phyloP scores from a whole-genome alignment of 2,329 filamentous ascomycete species.

The Bipolaris victoriae region DNA sequence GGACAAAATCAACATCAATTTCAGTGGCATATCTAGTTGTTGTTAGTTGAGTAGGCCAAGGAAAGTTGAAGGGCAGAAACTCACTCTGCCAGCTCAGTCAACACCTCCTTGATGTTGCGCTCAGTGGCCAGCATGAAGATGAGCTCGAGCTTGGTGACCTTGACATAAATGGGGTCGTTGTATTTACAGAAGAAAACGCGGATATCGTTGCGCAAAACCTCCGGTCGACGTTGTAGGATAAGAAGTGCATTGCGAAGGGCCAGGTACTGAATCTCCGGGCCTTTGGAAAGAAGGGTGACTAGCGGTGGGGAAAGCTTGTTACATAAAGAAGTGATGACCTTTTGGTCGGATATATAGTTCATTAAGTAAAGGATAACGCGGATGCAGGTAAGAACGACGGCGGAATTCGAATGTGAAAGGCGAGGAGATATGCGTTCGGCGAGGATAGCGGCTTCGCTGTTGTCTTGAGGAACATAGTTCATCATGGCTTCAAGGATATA shows the following conservation, averaged over 20 bases:
- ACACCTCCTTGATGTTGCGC: conserved; percentile 91
- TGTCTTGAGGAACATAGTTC: conserved; percentile 95
- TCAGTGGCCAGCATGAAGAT: conserved; percentile 99
- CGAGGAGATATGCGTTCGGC: conserved; percentile 95
- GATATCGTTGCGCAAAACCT: conserved; percentile 94
- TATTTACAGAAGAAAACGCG: conserved; percentile 99
- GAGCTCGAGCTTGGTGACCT: conserved; percentile 96
- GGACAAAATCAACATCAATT: conserved; percentile 98
- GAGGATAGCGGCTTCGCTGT: conserved; percentile 82
- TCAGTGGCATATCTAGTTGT: conserved; percentile 78
- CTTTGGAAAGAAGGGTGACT: conserved; percentile 93
- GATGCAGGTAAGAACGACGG: conserved; percentile 94
- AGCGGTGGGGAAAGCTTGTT: conserved; percentile 93
- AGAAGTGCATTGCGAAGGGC: conserved; percentile 91
- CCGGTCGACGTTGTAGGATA: conserved; percentile 89
- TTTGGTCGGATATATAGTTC: conserved; percentile 96
- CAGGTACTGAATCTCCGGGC: conserved; percentile 97
- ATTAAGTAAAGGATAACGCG: conserved; percentile 95
- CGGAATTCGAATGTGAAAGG: conserved; percentile 94
- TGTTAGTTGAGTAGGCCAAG: background rate
- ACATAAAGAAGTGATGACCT: conserved; percentile 84
- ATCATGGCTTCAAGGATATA: conserved; percentile 98
- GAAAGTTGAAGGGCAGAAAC: conserved; percentile 26
- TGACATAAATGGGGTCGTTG: conserved; percentile 99
- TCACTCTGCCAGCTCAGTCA: conserved; percentile 90